These are phyloP conservation scores for Fusarium nurragi DNA, from an alignment of 2,329 filamentous ascomycete genomes.

Conservation along the genomic window DNA sequence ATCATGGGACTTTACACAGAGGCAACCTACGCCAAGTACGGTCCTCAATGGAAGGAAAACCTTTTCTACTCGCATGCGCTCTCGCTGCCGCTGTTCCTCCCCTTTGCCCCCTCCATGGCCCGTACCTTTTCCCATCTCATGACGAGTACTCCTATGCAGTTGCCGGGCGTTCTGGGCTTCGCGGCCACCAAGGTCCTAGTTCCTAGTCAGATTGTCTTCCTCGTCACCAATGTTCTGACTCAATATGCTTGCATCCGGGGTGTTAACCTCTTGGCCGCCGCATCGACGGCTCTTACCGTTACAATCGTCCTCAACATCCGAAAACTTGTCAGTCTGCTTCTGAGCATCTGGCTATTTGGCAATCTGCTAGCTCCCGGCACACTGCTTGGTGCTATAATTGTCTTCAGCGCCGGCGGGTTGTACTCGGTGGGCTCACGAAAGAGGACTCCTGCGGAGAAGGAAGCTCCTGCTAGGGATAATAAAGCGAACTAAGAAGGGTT, in stretches of 20 bases:
- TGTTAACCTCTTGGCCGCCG: conserved; percentile 91
- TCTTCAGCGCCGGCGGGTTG: conserved; percentile 89
- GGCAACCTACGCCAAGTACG: conserved; percentile 84
- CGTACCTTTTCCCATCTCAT: conserved; percentile 72
- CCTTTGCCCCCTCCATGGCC: conserved; percentile 72
- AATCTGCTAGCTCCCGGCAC: conserved; percentile 82
- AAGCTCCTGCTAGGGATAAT: conserved; percentile 4
- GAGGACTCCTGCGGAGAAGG: conserved; percentile 27
- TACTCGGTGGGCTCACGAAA: conserved; percentile 78
- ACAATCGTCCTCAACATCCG: conserved; percentile 96
- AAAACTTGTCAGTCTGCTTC: conserved; percentile 87
- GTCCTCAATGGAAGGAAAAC: conserved; percentile 93
- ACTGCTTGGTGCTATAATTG: conserved; percentile 80
- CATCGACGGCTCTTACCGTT: conserved; percentile 90
- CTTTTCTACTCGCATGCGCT: conserved; percentile 90
- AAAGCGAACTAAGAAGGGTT: conserved; percentile 32
- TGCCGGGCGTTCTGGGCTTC: conserved; percentile 38
- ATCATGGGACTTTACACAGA: conserved; percentile 97
- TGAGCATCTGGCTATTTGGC: conserved; percentile 95
- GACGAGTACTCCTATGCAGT: conserved; percentile 66
- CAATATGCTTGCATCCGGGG: conserved; percentile 96
- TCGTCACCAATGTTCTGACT: conserved; percentile 82
- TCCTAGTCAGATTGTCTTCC: conserved; percentile 76
- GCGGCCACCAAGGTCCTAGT: conserved; percentile 44
- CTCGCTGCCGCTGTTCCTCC: conserved; percentile 79